phyloP scores from a whole-genome alignment of 2,329 filamentous ascomycete species.

The Endocalyx cinctus region DNA sequence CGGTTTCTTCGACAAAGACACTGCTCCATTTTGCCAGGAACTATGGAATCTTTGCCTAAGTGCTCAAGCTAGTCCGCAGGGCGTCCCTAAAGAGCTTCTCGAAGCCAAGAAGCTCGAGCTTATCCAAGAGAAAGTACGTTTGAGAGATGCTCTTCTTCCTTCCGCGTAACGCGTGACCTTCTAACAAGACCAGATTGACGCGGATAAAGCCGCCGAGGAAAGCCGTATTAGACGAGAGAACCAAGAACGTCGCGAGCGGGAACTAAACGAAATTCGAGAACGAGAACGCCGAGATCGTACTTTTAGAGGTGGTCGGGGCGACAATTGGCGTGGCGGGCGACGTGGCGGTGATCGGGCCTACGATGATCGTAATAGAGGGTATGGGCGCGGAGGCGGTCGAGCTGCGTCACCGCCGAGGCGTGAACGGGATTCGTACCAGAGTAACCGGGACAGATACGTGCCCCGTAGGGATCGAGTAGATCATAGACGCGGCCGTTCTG shows the following conservation, averaged over 20 bases:
- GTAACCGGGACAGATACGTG: conserved; percentile 48
- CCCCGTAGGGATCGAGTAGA: conserved; percentile 40
- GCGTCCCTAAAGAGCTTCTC: conserved; percentile 88
- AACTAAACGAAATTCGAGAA: conserved; percentile 63
- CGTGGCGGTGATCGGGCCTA: conserved; percentile 47
- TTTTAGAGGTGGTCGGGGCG: conserved; percentile 45
- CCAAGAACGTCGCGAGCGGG: conserved; percentile 65
- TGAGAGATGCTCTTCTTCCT: too few species aligned
- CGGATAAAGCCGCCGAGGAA: conserved; percentile 75
- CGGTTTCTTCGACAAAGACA: conserved; percentile 92
- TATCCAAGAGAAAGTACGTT: conserved; percentile 81
- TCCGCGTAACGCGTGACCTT: too few species aligned
- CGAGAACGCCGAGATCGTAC: conserved; percentile 54
- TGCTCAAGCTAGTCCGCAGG: conserved; percentile 81
- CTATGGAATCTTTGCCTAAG: conserved; percentile 89
- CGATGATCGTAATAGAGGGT: conserved; percentile 39
- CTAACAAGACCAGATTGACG: conserved; percentile 70
- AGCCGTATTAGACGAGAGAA: conserved; percentile 67
- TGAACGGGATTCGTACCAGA: conserved; percentile 37
- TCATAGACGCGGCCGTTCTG: conserved; percentile 36
- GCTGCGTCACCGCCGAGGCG: conserved; percentile 45
- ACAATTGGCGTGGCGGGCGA: conserved; percentile 48
- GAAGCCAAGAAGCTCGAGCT: conserved; percentile 96
- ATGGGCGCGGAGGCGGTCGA: conserved; percentile 39
- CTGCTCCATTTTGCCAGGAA: conserved; percentile 83